Evolutionary conservation across 371 early-diverging fungal species (phyloP), one percentile per base, ranked within the genome.

Genomic region (Mycotypha africana): DNA sequence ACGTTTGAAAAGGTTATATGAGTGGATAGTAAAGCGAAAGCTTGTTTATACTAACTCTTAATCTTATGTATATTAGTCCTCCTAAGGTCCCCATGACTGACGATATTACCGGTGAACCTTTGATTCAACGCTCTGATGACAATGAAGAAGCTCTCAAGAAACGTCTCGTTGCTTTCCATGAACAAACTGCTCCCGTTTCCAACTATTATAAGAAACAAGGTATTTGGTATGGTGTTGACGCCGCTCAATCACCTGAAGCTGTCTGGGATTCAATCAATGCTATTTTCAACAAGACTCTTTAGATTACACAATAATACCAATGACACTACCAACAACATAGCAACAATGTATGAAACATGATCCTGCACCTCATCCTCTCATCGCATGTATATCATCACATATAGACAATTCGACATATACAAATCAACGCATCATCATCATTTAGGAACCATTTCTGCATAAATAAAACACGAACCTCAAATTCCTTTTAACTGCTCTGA

Each of bases 101-200:
- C 67, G 96, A 97, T 65, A 56, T 91, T 37, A 99, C 98, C 49
- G 92, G 95, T 45, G 94, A 93, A 74, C 92, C 98, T 43, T 80
- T 97, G 28, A 82, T 95, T 50, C 93, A 91, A 66, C 85, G 99
- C 39, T 86, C 93, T 2, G 99, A 99, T 68, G 99, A 99, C 70
- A 98, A 94, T 62, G 92, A 84, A 49, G 90, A 84, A 33, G 88
- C 95, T 15, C 78, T 95, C 42, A 83, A 75, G 60, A 93, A 92
- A 79, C 89, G 99, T 47, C 77, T 97, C 48, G 82, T 69, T 7
- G 71, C 88, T 16, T 99, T 95, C 84, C 94, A 94, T 70, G 79
- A 89, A 72, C 86, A 88, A 65, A 99, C 99, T 34, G 82, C 78
- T 20, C 99, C 99, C 25, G 95, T 99, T 15, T 90, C 88, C 28